Conservation (phyloP, 768 basidiomycete species). For the Tulasnella sp. region DNA sequence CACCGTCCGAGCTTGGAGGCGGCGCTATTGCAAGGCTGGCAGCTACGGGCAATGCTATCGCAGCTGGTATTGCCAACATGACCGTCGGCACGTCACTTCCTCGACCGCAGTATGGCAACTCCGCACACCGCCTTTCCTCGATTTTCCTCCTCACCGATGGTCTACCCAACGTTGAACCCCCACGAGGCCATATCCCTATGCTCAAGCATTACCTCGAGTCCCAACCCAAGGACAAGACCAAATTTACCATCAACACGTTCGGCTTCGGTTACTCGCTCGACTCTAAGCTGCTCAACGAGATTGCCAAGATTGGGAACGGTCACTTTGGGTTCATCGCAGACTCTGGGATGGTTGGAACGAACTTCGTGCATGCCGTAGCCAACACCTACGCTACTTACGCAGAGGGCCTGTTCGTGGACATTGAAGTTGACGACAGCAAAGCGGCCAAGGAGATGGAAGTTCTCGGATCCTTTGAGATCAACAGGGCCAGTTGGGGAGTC, state of each 20-base stretch:
- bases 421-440: conserved; percentile 23
- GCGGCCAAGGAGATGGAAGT: conserved; percentile 18
- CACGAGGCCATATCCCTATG: conserved; percentile 29
- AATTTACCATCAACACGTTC: conserved; percentile 29
- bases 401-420: neutral
- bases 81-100: neutral
- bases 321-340: conserved; percentile 29
- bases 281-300: conserved; percentile 26
- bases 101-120: neutral
- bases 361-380: conserved; percentile 30
- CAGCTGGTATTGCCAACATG: neutral
- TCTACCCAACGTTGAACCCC: conserved; percentile 28
- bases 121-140: conserved; percentile 26
- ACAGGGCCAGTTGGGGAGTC: neutral
- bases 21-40: neutral
- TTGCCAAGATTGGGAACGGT: conserved; percentile 25
- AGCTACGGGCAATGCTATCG: neutral
- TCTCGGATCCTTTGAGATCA: neutral
- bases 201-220: conserved; percentile 27
- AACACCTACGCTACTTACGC: conserved; percentile 30
- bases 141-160: conserved; percentile 30
- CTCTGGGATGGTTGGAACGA: conserved; percentile 30
- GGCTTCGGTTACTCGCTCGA: conserved; percentile 30
- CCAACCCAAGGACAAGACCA: conserved; percentile 16
- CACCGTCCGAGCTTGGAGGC: neutral